These are phyloP conservation scores for Pilatotrama ljubarskyi DNA, from an alignment of 768 basidiomycete species.

Conservation along the genomic window DNA sequence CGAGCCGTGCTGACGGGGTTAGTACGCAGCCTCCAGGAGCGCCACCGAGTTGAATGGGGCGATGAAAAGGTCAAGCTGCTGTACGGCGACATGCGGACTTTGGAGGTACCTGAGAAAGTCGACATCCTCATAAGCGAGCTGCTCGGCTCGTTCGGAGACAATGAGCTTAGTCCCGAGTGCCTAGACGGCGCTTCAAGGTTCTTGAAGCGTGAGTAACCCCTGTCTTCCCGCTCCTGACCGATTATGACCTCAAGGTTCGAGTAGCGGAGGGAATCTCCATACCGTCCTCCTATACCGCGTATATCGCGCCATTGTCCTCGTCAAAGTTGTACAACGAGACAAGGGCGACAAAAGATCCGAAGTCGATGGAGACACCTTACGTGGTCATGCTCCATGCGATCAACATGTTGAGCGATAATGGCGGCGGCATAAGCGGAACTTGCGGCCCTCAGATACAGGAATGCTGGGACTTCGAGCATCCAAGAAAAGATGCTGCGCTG, in stretches of 20 bases:
- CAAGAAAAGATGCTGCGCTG: constrained; percentile 73
- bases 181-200: constrained; percentile 94
- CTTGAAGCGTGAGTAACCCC: constrained; percentile 72
- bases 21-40: constrained; percentile 71
- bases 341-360: constrained; percentile 59
- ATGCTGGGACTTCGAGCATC: constrained; percentile 98
- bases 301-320: constrained; percentile 91
- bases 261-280: constrained; percentile 93
- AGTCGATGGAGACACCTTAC: constrained; percentile 90
- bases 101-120: constrained; percentile 81
- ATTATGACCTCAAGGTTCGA: not conserved
- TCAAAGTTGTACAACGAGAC: constrained; percentile 91
- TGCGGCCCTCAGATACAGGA: constrained; percentile 88
- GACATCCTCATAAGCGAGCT: constrained; percentile 97
- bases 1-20: not conserved
- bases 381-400: constrained; percentile 98
- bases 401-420: constrained; percentile 81
- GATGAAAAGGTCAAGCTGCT: constrained; percentile 68
- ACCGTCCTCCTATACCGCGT: constrained; percentile 93
- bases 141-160: constrained; percentile 96
- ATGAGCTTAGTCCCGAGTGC: constrained; percentile 97
- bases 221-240: not conserved
- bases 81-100: constrained; percentile 92
- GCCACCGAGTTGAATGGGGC: constrained; percentile 82
- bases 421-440: constrained; percentile 56